Base-by-base conservation (phyloP, 106 monocot species). In the Ottelia alismoides region DNA sequence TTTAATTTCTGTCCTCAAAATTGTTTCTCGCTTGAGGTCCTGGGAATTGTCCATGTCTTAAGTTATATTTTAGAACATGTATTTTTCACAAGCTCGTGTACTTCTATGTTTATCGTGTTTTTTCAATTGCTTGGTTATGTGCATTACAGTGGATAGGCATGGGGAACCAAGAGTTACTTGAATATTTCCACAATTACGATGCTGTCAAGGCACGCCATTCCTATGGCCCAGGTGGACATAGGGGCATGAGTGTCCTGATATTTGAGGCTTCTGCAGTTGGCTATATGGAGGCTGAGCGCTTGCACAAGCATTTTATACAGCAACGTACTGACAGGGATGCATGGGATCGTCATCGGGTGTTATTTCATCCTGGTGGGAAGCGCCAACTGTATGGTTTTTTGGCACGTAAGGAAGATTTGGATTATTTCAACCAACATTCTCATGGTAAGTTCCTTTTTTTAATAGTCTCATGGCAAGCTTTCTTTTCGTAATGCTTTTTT, bases 141-240 rank as follows among this genome's bases (percentile, higher is more conserved):
- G 20, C 54, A 45, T 54, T 64, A 26, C 62, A 94, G 96, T 85
- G 78, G 84, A 57, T 77, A 60, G 96, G 96, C 30, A 96, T 96
- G 88, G 96, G 96, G 25, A 96, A 82, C 53, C 89, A 82, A 72
- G 96, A 96, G 50, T 72, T 96, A 18, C 71, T 96, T 30, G 96
- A 96, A 17, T 96, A 96, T 67, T 96, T 96, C 61, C 59, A 22
- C 9, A 2, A 65, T 6, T 89, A 96, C 74, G 79, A 58, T 50
- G 81, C 76, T 54, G 62, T 53, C 25, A 89, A 66, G 58, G 88
- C 96, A 45, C 78, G 76, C 2, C 96, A 96, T 72, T 81, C 96
- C 11, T 96, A 96, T 82, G 85, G 96, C 32, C 96, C 96, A 31
- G 49, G 45, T 28, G 96, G 96, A 25, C 96, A 96, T 66, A 75